Conservation (phyloP, 2,329 filamentous ascomycete genomes). For the Didymella sp. region DNA sequence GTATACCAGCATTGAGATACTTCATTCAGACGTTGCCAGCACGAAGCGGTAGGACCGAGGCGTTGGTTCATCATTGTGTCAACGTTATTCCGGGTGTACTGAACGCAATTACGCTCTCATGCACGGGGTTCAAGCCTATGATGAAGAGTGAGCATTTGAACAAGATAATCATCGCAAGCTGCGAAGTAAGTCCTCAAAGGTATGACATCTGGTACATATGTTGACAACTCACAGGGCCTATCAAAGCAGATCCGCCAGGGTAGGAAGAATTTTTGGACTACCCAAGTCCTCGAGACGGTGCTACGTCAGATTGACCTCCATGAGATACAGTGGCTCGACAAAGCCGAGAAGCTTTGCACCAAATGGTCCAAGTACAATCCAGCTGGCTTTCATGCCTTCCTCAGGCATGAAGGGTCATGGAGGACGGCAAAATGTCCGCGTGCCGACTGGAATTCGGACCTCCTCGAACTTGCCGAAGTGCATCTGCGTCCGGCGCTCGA, state of each 20-base stretch:
- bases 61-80: neutral
- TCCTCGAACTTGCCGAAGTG: neutral
- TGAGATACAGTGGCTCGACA: neutral
- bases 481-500: neutral
- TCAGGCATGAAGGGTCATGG: neutral
- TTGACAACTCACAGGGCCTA: neutral
- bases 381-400: neutral
- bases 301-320: neutral
- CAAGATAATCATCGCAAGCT: neutral
- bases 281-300: neutral
- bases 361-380: neutral
- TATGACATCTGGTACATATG: neutral
- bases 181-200: neutral
- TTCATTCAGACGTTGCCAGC: neutral
- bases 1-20: neutral
- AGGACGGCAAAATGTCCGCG: neutral
- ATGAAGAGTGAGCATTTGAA: neutral
- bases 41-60: neutral
- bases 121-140: neutral
- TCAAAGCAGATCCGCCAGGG: neutral
- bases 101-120: neutral
- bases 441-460: conserved; percentile 1
- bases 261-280: neutral
- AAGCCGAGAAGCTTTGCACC: neutral
- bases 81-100: neutral